Evolutionary conservation across 2,329 filamentous ascomycete species (phyloP), one percentile per base, ranked within the genome.

Genomic region (Cytospora paraplurivora): DNA sequence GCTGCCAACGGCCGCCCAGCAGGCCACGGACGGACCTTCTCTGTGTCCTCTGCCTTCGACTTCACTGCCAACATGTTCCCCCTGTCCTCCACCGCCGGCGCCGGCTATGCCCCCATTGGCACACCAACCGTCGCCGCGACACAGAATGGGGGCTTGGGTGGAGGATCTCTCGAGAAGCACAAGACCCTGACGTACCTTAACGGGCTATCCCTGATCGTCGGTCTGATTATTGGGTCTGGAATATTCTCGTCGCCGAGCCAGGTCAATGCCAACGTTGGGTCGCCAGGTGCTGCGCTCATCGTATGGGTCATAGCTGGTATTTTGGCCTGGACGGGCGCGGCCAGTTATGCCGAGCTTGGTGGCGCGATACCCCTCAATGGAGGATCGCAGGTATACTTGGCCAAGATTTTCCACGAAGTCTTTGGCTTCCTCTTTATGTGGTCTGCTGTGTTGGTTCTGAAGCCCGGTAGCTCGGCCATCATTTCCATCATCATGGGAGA

Each of bases 401-500:
- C 92, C 68, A 98, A 98, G 78, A 99, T 97, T 64, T 96, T 97
- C 75, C 94, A 94, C 60, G 95, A 99, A 77, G 81, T 97, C 71
- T 86, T 88, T 1, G 95, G 95, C 0, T 99, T 99, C 73, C 80
- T 98, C 38, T 99, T 97, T 76, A 96, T 93, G 1, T 99, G 95
- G 95, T 93, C 92, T 58, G 93, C 95, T 0, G 92, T 98, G 17
- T 85, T 95, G 65, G 95, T 99, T 13, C 81, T 99, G 66, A 98
- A 97, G 78, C 95, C 95, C 0, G 95, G 95, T 2, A 91, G 91
- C 47, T 89, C 93, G 11, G 95, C 95, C 66, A 99, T 99, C 73
- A 92, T 99, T 68, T 85, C 94, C 68, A 97, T 99, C 69, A 97
- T 99, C 72, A 97, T 98, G 81, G 95, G 95, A 51, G 95, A 99